phyloP scores from a whole-genome alignment of 306 rosid genomes.

The Dryas alaskensis region DNA sequence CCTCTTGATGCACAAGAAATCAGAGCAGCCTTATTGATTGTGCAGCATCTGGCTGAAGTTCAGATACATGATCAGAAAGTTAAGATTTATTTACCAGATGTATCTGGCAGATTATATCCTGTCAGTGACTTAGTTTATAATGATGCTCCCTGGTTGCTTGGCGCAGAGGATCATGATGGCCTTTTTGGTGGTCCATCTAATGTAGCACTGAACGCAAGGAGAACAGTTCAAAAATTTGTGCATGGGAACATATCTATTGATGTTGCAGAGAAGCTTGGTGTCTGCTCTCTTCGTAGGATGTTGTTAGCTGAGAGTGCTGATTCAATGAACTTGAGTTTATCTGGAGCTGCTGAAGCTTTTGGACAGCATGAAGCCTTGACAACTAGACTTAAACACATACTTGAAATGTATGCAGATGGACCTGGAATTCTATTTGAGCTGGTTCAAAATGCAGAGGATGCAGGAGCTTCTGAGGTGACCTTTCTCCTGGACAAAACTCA shows the following conservation, averaged over 20 bases:
- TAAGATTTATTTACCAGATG: slow-evolving; percentile 77
- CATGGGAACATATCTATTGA: slow-evolving; percentile 96
- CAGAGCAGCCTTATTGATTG: slow-evolving; percentile 79
- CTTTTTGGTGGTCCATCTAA: slow-evolving; percentile 55
- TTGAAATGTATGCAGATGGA: slow-evolving; percentile 99
- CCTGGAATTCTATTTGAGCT: slow-evolving; percentile 93
- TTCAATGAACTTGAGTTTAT: slow-evolving; percentile 90
- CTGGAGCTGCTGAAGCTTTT: slow-evolving; percentile 98
- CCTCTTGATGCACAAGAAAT: slow-evolving; percentile 80
- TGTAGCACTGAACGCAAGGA: slow-evolving; percentile 54
- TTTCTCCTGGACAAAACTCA: slow-evolving; percentile 93
- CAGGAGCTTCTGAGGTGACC: slow-evolving; percentile 89
- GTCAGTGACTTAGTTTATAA: slow-evolving; percentile 81
- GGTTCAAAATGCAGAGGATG: slow-evolving; percentile 99
- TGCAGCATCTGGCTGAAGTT: slow-evolving; percentile 89
- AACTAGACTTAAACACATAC: slow-evolving; percentile 95
- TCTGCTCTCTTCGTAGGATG: slow-evolving; percentile 85
- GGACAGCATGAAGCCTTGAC: slow-evolving; percentile 99
- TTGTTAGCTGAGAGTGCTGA: slow-evolving; percentile 96
- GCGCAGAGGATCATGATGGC: slow-evolving; percentile 59
- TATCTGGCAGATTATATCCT: slow-evolving; percentile 67
- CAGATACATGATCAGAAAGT: slow-evolving; percentile 57
- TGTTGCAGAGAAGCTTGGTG: slow-evolving; percentile 96
- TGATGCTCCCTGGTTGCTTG: slow-evolving; percentile 98
- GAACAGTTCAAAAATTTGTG: slow-evolving; percentile 76